Evolutionary conservation across 1,139 yeast genomes (phyloP), one percentile per base, ranked within the genome.

Genomic region (Diutina catenulata): DNA sequence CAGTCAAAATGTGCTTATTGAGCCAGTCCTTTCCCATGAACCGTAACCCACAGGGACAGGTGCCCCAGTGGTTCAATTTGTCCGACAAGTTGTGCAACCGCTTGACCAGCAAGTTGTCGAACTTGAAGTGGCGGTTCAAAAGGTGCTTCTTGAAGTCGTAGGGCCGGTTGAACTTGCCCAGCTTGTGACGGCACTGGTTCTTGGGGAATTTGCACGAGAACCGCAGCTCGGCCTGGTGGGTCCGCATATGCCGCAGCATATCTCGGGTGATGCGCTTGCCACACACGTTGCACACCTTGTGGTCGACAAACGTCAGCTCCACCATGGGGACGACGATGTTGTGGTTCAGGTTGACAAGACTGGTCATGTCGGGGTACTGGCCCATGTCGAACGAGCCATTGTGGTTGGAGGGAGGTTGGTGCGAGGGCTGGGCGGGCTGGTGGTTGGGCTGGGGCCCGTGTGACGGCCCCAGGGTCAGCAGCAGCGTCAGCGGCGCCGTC

Each of bases 331-430:
- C 55, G 15, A 53, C 51, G 11, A 62, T 51, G 37, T 49, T 51
- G 9, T 58, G 47, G 41, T 64, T 62, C 28, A 67, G 53, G 43
- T 65, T 65, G 28, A 63, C 60, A 47, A 64, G 49, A 3, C 67
- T 57, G 4, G 71, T 64, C 49, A 65, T 52, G 42, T 64, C 70
- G 2, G 68, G 67, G 43, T 58, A 64, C 37, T 31, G 35, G 24
- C 35, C 35, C 8, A 31, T 31, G 19, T 31, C 35, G 21, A 31
- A 31, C 15, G 20, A 25, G 16, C 24, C 23, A n/a, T n/a, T n/a
- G n/a, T n/a, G n/a, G n/a, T n/a, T n/a, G n/a, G n/a, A n/a, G n/a
- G n/a, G n/a, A n/a, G n/a, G n/a, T n/a, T n/a, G n/a, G n/a, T n/a
- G n/a, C n/a, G n/a, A n/a, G n/a, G n/a, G n/a, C 15, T 20, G 25